A percentile compares a stretch with the other conserved stretches of the same genome.
Conservation (phyloP, 306 rosid species). For the Dryas drummondii region DNA sequence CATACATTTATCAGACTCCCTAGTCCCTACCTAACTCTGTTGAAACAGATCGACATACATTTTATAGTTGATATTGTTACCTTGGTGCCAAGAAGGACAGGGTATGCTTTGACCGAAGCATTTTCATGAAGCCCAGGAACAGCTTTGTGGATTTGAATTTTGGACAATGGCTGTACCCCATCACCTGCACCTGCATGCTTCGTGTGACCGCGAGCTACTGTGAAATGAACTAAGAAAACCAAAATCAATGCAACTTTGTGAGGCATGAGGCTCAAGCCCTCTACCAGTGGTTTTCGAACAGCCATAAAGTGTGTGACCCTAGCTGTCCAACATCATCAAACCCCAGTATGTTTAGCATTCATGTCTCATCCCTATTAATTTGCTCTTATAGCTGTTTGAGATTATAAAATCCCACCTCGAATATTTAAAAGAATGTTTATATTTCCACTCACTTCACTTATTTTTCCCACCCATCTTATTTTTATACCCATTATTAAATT, state of each 20-base stretch:
- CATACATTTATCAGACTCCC: no score
- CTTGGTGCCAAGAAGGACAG: slow-evolving; percentile 32
- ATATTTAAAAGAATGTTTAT: no score
- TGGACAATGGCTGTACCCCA: slow-evolving; percentile 37
- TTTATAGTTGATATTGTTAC: slow-evolving; percentile 5
- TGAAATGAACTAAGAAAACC: neutral
- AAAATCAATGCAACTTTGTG: slow-evolving; percentile 5
- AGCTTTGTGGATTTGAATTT: slow-evolving; percentile 30
- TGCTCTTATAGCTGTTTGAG: neutral
- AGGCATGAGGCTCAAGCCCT: slow-evolving; percentile 2
- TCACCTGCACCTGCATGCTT: slow-evolving; percentile 23
- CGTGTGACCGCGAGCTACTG: slow-evolving; percentile 6
- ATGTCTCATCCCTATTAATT: neutral
- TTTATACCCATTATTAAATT: no score
- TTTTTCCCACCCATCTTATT: no score
- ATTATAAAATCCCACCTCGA: no score
- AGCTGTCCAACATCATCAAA: neutral
- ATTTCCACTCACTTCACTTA: no score
- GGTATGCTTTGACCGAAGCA: slow-evolving; percentile 27
- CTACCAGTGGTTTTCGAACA: slow-evolving; percentile 6
- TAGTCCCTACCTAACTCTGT: no score
- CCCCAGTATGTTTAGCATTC: neutral
- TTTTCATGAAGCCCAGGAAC: slow-evolving; percentile 22
- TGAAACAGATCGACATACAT: neutral
- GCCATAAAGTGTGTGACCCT: neutral